Evolutionary conservation across 139 green algal species (phyloP).

Genomic region (Micractinium conductrix): DNA sequence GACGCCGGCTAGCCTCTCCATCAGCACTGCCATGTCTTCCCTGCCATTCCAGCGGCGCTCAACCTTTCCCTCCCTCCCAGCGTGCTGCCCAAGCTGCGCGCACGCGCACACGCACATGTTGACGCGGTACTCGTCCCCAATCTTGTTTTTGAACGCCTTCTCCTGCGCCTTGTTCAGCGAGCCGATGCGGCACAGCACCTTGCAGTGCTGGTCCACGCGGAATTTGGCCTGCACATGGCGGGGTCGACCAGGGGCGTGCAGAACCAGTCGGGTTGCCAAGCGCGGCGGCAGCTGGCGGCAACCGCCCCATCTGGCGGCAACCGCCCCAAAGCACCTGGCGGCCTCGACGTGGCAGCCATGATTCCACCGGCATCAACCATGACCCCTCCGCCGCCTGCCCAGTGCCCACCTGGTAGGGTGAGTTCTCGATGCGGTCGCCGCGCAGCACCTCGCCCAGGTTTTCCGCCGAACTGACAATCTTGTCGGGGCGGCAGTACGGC

Average conservation of each 20-base stretch:
- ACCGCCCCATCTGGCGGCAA: too few relatives aligned
- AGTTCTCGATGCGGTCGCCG: conserved; percentile 98
- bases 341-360: too few relatives aligned
- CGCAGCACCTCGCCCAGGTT: conserved; percentile 98
- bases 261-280: too few relatives aligned
- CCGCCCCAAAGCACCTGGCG: too few relatives aligned
- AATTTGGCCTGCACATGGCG: conserved; percentile 85
- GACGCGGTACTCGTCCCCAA: conserved; percentile 97
- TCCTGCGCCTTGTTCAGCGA: conserved; percentile 73
- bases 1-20: too few relatives aligned
- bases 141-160: conserved; percentile 83
- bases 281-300: too few relatives aligned
- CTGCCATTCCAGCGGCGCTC: too few relatives aligned
- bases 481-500: conserved; percentile 94
- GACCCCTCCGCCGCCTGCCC: too few relatives aligned
- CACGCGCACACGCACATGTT: conserved; percentile 86
- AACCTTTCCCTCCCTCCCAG: background rate
- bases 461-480: conserved; percentile 88
- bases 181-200: conserved; percentile 91
- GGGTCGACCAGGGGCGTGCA: background rate
- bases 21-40: too few relatives aligned
- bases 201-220: conserved; percentile 92
- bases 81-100: background rate
- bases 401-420: conserved; percentile 81
- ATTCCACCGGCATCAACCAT: too few relatives aligned